Evolutionary conservation across 345 rosid genomes (phyloP), one percentile per base, ranked within the genome.

Genomic region (Eucalyptus curtisii): DNA sequence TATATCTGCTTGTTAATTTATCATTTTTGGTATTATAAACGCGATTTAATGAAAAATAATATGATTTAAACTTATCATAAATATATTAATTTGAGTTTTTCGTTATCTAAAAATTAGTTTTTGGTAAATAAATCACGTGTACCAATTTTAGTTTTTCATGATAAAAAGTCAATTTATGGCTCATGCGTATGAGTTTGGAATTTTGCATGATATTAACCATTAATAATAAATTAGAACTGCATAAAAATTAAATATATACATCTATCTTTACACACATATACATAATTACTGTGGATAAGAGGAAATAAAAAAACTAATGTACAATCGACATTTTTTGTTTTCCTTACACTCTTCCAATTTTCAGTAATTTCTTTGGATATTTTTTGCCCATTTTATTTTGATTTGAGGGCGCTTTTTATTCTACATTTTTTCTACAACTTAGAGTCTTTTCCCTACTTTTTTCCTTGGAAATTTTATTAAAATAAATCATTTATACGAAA

Each of bases 101-200:
- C 0, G 47, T 44, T 3, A 44, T 44, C 47, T 44, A 44, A 8
- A 44, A 44, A 44, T 44, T 44, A 44, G 2, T 44, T 44, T 44
- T 44, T 1, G 47, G 2, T 44, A 44, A 44, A 44, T 44, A 44
- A 44, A 44, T 44, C 10, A 44, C 10, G 10, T 44, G 10, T 44
- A 44, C 47, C 47, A 44, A 44, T 44, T 44, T 44, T 44, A 44
- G 47, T 7, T 44, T 44, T 44, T 44, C 9, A 44, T 7, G 47
- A 44, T 44, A 44, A 44, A 44, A 44, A 44, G 47, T 44, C 47
- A 44, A 44, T 44, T 52, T 20, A 52, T 52, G 57, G 25, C 57
- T 20, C 25, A 52, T 20, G 8, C 7, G 5, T 1, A 52, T 1
- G 0, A 9, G 27, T 55, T 55, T 0, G 55, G 6, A 55, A 2